Evolutionary conservation across 306 rosid genomes (phyloP), one percentile per base, ranked within the genome.

Genomic region (Dryas octopetala): DNA sequence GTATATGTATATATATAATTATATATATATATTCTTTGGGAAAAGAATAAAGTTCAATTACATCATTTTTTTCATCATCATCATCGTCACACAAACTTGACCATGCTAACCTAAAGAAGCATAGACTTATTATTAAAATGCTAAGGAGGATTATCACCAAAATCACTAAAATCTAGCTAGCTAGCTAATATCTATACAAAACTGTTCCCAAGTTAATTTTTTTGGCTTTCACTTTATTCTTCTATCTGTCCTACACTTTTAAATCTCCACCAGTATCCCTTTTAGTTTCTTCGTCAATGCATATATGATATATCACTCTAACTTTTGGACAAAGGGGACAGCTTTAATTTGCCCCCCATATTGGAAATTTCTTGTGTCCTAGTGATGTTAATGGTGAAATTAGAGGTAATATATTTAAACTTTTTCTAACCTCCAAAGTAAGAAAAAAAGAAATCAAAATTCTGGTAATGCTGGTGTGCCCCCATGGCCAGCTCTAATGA

Each of bases 391-490:
- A 80, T 63, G 68, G 78, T 80, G 80, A 74, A 74, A 55, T 52
- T 49, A 17, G 43, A 75, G 66, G 49, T 26, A 54, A 53, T 5
- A 79, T 1, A 59, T 54, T 55, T 65, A 13, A 58, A 59, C 13
- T 26, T 44, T 5, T 11, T 11, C 61, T 47, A 60, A 61, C 63
- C 59, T 61, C 74, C 74, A 62, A 74, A 26, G 12, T 28, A 57
- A 71, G 66, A 45, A 26, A 16, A 11, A 26, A n/a, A 13, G 6
- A 6, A 3, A 17, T 88, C 81, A 95, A 76, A 87, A 86, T 45
- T 83, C 88, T 50, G 89, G 88, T 65, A 89, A 70, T 54, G 87
- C 87, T 5, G 77, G 75, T 54, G 89, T 67, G 12, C 87, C 95
- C 41, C 74, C 77, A 32, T 73, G 12, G 10, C 77, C 88, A 7